These are phyloP conservation scores for Cladorrhinum sp. DNA, from an alignment of 2,329 filamentous ascomycete species.

Conservation along the genomic window DNA sequence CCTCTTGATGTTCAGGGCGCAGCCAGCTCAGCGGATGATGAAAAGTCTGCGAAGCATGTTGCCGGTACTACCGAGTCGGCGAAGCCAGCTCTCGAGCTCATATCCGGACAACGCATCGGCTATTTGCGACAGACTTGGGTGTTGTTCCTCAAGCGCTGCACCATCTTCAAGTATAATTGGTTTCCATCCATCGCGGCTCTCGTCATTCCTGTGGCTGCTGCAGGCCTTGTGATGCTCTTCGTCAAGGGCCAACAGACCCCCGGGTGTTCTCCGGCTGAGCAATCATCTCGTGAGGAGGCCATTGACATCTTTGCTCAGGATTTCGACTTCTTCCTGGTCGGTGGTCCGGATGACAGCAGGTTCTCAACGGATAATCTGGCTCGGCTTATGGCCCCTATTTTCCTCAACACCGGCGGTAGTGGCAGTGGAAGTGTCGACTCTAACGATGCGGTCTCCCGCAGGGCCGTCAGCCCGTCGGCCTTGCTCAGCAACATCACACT, in stretches of 20 bases:
- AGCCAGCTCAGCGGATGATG: constrained; percentile 28
- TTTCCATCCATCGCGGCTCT: constrained; percentile 73
- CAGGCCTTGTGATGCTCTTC: constrained; percentile 75
- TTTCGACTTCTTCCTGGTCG: constrained; percentile 38
- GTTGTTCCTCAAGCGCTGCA: constrained; percentile 73
- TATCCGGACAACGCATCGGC: constrained; percentile 66
- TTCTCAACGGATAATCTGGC: constrained; percentile 34
- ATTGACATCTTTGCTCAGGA: constrained; percentile 38
- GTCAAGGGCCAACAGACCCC: constrained; percentile 54
- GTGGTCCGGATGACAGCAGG: constrained; percentile 42
- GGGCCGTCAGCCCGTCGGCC: constrained; percentile 19
- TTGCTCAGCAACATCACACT: constrained; percentile 42
- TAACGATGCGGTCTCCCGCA: constrained; percentile 20
- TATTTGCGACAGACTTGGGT: constrained; percentile 69
- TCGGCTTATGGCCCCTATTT: constrained; percentile 41
- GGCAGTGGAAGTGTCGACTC: constrained; percentile 9
- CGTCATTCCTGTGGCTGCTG: constrained; percentile 73
- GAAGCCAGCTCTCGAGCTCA: constrained; percentile 50
- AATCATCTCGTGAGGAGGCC: constrained; percentile 41
- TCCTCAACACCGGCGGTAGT: constrained; percentile 18
- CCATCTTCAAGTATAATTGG: constrained; percentile 74
- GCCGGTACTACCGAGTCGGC: constrained; percentile 27
- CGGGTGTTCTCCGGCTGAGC: constrained; percentile 51
- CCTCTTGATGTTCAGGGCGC: constrained; percentile 10
- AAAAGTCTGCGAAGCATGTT: constrained; percentile 21